Evolutionary conservation across 2,329 filamentous ascomycete species (phyloP), one percentile per base, ranked within the genome.

Genomic region (Aspergillus sp.): DNA sequence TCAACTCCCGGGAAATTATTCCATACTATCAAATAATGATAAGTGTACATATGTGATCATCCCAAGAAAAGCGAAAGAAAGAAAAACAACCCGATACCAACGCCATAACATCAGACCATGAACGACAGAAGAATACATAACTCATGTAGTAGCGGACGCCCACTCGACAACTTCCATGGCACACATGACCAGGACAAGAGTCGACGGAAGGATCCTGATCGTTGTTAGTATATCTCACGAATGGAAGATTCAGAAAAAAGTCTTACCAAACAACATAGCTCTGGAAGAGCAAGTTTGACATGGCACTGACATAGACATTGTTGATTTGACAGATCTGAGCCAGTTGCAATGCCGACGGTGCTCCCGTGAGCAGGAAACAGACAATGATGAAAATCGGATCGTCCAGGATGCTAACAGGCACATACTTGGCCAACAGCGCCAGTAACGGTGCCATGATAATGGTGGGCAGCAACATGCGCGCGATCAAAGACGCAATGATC

Each of bases 301-400:
- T 97, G 43, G 93, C 89, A 15, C 85, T 83, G 75, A 97, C 91
- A 68, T 89, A 98, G 7, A 98, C 93, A 53, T 86, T 86, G 70
- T 98, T 98, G 72, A 97, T 87, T 77, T 97, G 93, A 72, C 93
- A 98, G 52, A 98, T 98, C 72, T 98, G 93, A 5, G 93, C 91
- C 62, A 98, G 74, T 71, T 98, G 93, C 54, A 98, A 76, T 22
- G 93, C 93, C 53, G 86, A 94, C 5, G 93, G 93, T 3, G 93
- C 93, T 32, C 93, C 93, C 0, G 89, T 91, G 56, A 98, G 85
- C 55, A 98, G 76, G 78, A 97, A 98, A 72, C 90, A 96, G 32
- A 98, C 93, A 57, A 98, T 88, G 57, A 98, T 84, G 68, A 98
- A 98, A 60, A 98, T 98, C 7, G 93, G 93, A 64, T 98, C 93